Conservation (phyloP, 495 filamentous ascomycete species). For the Aspergillus asperescens region DNA sequence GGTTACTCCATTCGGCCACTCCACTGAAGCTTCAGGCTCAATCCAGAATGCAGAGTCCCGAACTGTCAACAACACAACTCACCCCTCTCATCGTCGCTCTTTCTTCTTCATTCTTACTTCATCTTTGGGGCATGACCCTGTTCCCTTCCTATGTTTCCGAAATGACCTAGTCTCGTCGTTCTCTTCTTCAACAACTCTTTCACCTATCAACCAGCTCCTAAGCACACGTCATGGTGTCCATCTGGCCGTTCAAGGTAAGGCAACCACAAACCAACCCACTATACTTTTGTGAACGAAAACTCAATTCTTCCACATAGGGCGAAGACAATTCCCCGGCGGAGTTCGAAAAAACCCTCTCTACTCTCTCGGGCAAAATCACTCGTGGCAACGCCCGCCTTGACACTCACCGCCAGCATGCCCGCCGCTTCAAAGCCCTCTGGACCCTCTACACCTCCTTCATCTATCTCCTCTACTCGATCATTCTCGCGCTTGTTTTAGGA, state of each 20-base stretch:
- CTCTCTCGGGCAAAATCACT: conserved; percentile 74
- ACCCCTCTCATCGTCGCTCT: background rate
- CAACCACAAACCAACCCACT: background rate
- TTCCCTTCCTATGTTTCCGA: background rate
- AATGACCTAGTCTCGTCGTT: conserved; percentile 4
- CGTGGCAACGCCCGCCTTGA: conserved; percentile 66
- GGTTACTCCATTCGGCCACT: conserved; percentile 16
- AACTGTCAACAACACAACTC: background rate
- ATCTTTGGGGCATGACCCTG: background rate
- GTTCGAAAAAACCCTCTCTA: conserved; percentile 85
- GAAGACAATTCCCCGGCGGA: conserved; percentile 80
- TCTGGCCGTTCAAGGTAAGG: conserved; percentile 75
- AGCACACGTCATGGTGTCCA: conserved; percentile 62
- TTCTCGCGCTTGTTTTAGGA: conserved; percentile 77
- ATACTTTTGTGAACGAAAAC: too few species aligned
- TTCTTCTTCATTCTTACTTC: conserved; percentile 3
- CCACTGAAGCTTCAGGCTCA: conserved; percentile 13
- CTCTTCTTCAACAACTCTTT: background rate
- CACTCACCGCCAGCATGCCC: conserved; percentile 58
- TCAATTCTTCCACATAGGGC: conserved; percentile 46
- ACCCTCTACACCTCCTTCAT: conserved; percentile 85
- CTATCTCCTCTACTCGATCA: conserved; percentile 77
- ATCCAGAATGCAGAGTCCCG: conserved; percentile 14
- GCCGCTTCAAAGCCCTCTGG: conserved; percentile 79
- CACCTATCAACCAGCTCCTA: background rate